These are phyloP conservation scores for Apophysomyces trapeziformis DNA, from an alignment of 371 early-diverging fungal species.

Conservation along the genomic window DNA sequence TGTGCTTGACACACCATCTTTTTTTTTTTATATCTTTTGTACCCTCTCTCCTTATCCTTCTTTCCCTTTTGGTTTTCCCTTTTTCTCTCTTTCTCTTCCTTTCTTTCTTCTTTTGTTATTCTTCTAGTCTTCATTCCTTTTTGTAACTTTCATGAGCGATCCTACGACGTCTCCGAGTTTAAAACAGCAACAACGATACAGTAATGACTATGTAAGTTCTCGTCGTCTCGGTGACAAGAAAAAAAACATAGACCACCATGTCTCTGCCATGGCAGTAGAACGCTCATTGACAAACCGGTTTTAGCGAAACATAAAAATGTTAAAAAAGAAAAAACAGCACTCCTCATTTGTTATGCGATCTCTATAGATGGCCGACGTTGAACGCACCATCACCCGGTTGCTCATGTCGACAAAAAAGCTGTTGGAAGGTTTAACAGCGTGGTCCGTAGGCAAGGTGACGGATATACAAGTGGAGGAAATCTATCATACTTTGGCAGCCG, in stretches of 20 bases:
- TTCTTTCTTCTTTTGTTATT: slow-evolving; percentile 5
- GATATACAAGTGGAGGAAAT: slow-evolving; percentile 55
- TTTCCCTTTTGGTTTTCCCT: slow-evolving; percentile 5
- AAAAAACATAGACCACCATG: background rate
- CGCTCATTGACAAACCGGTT: slow-evolving; percentile 10
- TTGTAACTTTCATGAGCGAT: slow-evolving; percentile 8
- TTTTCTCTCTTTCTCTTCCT: slow-evolving; percentile 1
- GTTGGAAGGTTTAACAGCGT: slow-evolving; percentile 58
- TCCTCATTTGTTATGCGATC: slow-evolving; percentile 15
- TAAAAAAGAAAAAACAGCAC: slow-evolving; percentile 1
- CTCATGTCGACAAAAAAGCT: slow-evolving; percentile 60
- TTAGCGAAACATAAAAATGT: background rate
- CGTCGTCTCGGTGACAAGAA: slow-evolving; percentile 2
- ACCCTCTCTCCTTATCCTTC: slow-evolving; percentile 3
- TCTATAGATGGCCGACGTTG: slow-evolving; percentile 53
- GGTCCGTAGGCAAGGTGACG: slow-evolving; percentile 46
- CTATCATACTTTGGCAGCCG: slow-evolving; percentile 45
- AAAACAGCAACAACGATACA: background rate
- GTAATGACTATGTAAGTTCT: background rate
- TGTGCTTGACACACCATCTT: background rate
- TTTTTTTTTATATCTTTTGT: background rate
- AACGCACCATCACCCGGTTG: slow-evolving; percentile 55
- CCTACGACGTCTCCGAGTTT: slow-evolving; percentile 4
- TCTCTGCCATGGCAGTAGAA: slow-evolving; percentile 10
- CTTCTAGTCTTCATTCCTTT: slow-evolving; percentile 9